Base-by-base conservation (phyloP, 129 eudicot genomes). In the Smallanthus sonchifolius region DNA sequence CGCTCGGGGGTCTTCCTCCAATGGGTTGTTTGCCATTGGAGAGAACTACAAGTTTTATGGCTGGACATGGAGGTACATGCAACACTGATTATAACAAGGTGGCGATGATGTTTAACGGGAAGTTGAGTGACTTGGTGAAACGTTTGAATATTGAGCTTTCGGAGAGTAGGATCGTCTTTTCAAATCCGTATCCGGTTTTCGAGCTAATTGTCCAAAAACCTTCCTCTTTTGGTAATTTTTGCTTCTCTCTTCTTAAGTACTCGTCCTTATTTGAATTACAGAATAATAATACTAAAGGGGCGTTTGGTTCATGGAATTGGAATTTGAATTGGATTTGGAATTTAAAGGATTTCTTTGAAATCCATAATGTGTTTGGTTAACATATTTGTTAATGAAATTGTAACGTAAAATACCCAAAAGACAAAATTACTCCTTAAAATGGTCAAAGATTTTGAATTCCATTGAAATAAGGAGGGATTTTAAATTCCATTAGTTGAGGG, bases 1-100 rank as follows among this genome's bases (percentile, higher is more conserved):
- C 89, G 10, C 66, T 91, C 4, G 89, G 90, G 0, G 97, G 90
- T 19, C 90, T 91, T 37, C 95, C 92, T 63, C 97, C 97, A 13
- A 91, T 91, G 97, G 97, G 97, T 15, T 91, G 95, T 65, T 72
- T 91, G 85, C 97, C 97, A 20, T 54, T 91, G 47, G 92, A 88
- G 72, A 82, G 97, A 64, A 80, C 90, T 65, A 81, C 86, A 19
- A 79, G 80, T 30, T 55, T 76, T 14, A 4, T 80, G 1, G 67
- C 67, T 10, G 92, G 91, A 20, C 68, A 82, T 39, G 87, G 87
- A 1, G 80, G 79, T 75, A 80, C 28, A 0, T 91, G 97, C 59
- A 69, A 78, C 35, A 85, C 81, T n/a, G 70, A 47, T 0, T 91
- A 91, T 49, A 91, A 91, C 47, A 77, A 43, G 14, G 90, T 88